phyloP scores from a whole-genome alignment of 331 rosid genomes.

The Saraca asoca region DNA sequence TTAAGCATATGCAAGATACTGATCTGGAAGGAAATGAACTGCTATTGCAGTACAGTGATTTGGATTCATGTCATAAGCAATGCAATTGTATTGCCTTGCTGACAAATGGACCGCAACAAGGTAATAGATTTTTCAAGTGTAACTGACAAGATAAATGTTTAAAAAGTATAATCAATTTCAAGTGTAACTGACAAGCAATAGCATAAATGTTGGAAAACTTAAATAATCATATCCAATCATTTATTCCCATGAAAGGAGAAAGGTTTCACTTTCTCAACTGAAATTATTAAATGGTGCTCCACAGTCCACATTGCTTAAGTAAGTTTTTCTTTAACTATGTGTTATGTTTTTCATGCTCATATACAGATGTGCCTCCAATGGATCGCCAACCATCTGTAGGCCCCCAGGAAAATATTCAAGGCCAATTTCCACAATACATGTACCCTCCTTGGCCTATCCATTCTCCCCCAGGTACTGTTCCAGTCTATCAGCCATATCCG shows the following conservation, averaged over 20 bases:
- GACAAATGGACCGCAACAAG: slow-evolving; percentile 2
- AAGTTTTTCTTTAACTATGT: slow-evolving; percentile 6
- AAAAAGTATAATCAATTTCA: too few relatives aligned
- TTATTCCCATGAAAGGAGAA: too few relatives aligned
- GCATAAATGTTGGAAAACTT: too few relatives aligned
- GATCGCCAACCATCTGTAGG: slow-evolving; percentile 61
- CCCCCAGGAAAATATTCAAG: slow-evolving; percentile 72
- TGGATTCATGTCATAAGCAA: slow-evolving; percentile 25
- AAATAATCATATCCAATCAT: too few relatives aligned
- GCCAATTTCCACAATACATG: slow-evolving; percentile 85
- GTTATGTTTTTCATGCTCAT: slow-evolving; percentile 34
- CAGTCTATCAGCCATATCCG: slow-evolving; percentile 79
- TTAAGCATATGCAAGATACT: neutral
- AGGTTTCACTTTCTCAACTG: neutral
- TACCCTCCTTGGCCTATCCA: slow-evolving; percentile 94
- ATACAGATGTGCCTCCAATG: slow-evolving; percentile 64
- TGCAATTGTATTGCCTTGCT: slow-evolving; percentile 5
- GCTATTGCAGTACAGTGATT: neutral
- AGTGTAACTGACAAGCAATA: too few relatives aligned
- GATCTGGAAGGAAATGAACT: neutral
- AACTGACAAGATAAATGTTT: neutral
- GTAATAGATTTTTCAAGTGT: neutral
- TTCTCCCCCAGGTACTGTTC: slow-evolving; percentile 77
- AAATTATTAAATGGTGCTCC: slow-evolving; percentile 19
- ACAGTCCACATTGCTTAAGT: neutral